phyloP scores from a whole-genome alignment of 2,329 filamentous ascomycete species.

The Lachnellula hyalina region DNA sequence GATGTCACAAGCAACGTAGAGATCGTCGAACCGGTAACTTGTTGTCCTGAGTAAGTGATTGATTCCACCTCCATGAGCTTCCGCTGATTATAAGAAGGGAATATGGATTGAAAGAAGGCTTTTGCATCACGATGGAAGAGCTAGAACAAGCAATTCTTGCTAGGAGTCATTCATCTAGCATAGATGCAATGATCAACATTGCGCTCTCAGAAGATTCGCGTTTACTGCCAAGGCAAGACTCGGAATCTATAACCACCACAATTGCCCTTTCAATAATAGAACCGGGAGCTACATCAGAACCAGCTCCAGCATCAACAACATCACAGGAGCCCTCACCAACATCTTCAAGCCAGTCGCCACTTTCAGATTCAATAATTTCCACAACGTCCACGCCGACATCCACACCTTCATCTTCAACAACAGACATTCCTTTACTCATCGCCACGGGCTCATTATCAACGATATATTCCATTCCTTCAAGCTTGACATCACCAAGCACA shows the following conservation, averaged over 20 bases:
- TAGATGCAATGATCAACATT: neutral
- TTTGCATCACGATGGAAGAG: neutral
- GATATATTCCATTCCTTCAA: neutral
- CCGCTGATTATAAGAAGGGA: slow-evolving; percentile 4
- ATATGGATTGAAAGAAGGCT: neutral
- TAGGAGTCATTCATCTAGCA: neutral
- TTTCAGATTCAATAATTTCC: neutral
- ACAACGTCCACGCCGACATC: neutral
- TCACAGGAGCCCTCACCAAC: neutral
- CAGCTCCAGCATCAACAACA: neutral
- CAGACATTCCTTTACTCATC: neutral
- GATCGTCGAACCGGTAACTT: slow-evolving; percentile 10
- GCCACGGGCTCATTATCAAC: neutral
- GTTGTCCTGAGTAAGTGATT: slow-evolving; percentile 16
- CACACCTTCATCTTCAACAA: neutral
- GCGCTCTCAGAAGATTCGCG: neutral
- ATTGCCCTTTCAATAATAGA: neutral
- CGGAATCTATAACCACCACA: neutral
- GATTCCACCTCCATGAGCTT: neutral
- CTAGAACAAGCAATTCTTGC: neutral
- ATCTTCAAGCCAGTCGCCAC: neutral
- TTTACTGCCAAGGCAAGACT: neutral
- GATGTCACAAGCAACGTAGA: slow-evolving; percentile 7
- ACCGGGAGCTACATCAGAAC: neutral
- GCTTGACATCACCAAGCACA: neutral